Base-by-base conservation (phyloP, 2,329 filamentous ascomycete species). In the Paraphoma sp. region DNA sequence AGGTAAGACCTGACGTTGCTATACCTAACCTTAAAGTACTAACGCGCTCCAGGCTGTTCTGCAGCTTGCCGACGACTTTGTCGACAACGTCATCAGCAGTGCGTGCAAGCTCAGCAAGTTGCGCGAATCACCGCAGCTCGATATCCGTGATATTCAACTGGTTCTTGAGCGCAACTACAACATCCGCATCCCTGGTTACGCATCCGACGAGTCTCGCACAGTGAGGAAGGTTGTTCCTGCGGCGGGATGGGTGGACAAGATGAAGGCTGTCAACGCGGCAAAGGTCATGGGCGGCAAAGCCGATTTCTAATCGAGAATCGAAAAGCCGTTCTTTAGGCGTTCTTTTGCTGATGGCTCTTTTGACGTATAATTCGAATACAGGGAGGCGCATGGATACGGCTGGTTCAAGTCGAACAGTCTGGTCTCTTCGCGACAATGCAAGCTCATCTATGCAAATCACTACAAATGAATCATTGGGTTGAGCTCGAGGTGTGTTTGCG, bases 81-180 rank as follows among this genome's bases (percentile, higher is more conserved):
- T 99, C 56, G 95, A 99, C 77, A 91, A 90, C 65, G 90, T 99
- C 41, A 87, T 97, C 47, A 88, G 92, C 69, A 85, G 88, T 12
- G 93, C 95, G 14, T 98, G 94, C 80, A 89, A 91, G 69, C 89
- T 97, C 57, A 92, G 94, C 65, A 98, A 98, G 80, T 88, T 97
- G 63, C 92, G 95, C 50, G 91, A 93, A 6, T 94, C 91, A 41
- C 92, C 94, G 67, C 89, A 92, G 0, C 87, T 99, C 18, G 95
- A 99, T 77, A 92, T 87, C 11, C 84, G 86, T 18, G 85, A 89
- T 68, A 81, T 90, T 57, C 85, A 84, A 65, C 73, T 80, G 4
- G 82, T 81, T 6, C 69, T 75, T 4, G 80, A 84, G 67, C 89
- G 89, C 76, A 87, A 88, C 73, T 91, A 89, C 77, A 89, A 86